phyloP scores from a whole-genome alignment of 2,329 filamentous ascomycete species.

The Xylariaceae sp. region DNA sequence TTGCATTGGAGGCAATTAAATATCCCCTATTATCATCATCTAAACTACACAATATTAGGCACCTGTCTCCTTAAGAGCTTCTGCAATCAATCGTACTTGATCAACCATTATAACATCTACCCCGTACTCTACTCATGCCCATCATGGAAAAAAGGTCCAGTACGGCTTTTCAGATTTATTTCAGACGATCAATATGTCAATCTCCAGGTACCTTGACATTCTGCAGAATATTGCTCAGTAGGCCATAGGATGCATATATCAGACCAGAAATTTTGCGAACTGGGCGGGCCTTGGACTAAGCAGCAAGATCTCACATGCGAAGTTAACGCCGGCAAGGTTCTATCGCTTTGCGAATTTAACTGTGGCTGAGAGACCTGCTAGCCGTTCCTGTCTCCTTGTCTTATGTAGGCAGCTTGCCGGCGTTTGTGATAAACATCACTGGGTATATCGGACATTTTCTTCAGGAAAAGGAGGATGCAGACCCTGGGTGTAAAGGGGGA shows the following conservation, averaged over 20 bases:
- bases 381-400: constrained; percentile 41
- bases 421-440: constrained; percentile 40
- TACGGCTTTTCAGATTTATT: neutral
- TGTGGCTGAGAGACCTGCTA: constrained; percentile 40
- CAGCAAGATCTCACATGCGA: constrained; percentile 41
- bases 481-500: constrained; percentile 42
- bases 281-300: constrained; percentile 40
- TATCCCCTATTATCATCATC: neutral
- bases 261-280: constrained; percentile 38
- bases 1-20: neutral
- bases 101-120: constrained; percentile 16
- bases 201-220: constrained; percentile 27
- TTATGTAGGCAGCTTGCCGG: constrained; percentile 31
- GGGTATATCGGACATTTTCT: constrained; percentile 39
- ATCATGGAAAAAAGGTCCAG: neutral
- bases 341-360: constrained; percentile 43
- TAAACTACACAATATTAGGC: neutral
- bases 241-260: constrained; percentile 40
- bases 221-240: constrained; percentile 36
- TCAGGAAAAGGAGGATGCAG: constrained; percentile 38
- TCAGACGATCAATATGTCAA: neutral
- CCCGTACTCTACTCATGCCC: constrained; percentile 14
- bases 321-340: constrained; percentile 41
- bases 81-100: constrained; percentile 6
- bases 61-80: neutral